A percentile compares a stretch with the other conserved stretches of the same genome.
These are phyloP conservation scores for Coemansia sp. DNA, from an alignment of 192 early-diverging fungal species.

Conservation along the genomic window DNA sequence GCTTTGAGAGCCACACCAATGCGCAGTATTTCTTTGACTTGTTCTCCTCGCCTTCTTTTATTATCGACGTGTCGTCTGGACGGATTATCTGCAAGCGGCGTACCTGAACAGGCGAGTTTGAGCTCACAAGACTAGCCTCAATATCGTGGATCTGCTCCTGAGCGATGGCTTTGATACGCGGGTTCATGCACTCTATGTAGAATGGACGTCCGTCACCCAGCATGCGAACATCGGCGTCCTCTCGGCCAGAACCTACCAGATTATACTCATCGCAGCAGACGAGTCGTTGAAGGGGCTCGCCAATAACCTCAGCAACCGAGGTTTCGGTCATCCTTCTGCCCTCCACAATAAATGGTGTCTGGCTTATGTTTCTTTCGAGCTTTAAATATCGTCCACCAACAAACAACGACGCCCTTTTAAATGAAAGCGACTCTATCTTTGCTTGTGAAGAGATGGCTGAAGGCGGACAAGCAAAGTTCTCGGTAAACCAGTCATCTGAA, in stretches of 20 bases:
- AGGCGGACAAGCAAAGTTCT: conserved; percentile 29
- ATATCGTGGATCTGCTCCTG: conserved; percentile 48
- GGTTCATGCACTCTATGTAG: conserved; percentile 85
- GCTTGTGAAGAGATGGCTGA: conserved; percentile 26
- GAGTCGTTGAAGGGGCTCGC: conserved; percentile 57
- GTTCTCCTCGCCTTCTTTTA: conserved; percentile 74
- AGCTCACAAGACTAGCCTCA: conserved; percentile 48
- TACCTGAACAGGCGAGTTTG: conserved; percentile 58
- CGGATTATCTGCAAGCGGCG: conserved; percentile 52
- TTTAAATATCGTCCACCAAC: conserved; percentile 76
- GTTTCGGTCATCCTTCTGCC: conserved; percentile 67
- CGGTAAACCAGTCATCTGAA: conserved; percentile 19
- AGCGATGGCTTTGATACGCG: conserved; percentile 54
- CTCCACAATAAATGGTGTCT: conserved; percentile 81
- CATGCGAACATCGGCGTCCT: conserved; percentile 96
- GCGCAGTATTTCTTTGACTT: conserved; percentile 74
- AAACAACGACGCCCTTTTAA: conserved; percentile 59
- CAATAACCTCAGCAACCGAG: conserved; percentile 81
- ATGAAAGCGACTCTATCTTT: conserved; percentile 34
- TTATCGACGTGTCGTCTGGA: conserved; percentile 59
- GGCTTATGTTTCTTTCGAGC: conserved; percentile 71
- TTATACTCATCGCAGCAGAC: conserved; percentile 69
- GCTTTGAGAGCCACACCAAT: conserved; percentile 66
- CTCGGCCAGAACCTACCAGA: conserved; percentile 82
- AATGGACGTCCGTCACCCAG: conserved; percentile 89